Percentiles rank a stretch among this genome's conserved stretches.
These are phyloP conservation scores for Nigrospora osmanthi DNA, from an alignment of 2,329 filamentous ascomycete genomes.

Conservation along the genomic window DNA sequence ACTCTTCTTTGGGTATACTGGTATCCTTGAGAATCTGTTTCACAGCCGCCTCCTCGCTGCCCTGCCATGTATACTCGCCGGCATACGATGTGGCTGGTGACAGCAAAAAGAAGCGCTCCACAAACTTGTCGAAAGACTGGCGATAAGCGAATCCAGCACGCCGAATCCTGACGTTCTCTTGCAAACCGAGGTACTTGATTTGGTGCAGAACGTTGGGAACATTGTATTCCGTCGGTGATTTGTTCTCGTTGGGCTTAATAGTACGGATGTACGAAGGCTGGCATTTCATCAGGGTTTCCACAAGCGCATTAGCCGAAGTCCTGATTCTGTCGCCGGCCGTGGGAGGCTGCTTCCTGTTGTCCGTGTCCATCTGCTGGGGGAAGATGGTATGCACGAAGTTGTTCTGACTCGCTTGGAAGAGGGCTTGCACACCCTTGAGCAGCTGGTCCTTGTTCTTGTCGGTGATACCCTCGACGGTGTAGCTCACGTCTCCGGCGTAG, in stretches of 20 bases:
- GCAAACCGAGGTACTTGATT: conserved; percentile 97
- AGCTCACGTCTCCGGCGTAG: conserved; percentile 94
- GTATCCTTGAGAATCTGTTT: conserved; percentile 94
- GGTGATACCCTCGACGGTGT: conserved; percentile 92
- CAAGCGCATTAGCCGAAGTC: conserved; percentile 85
- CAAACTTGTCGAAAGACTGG: conserved; percentile 96
- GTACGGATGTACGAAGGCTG: conserved; percentile 97
- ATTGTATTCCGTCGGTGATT: conserved; percentile 90
- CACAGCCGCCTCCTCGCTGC: conserved; percentile 78
- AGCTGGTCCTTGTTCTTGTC: conserved; percentile 99
- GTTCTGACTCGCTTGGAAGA: conserved; percentile 80
- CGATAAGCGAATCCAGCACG: conserved; percentile 95
- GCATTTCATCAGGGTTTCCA: conserved; percentile 93
- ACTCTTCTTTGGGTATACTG: conserved; percentile 89
- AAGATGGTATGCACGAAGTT: conserved; percentile 82
- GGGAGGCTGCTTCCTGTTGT: conserved; percentile 89
- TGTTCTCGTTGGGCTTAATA: conserved; percentile 99
- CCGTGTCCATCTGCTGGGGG: conserved; percentile 87
- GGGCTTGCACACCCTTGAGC: conserved; percentile 83
- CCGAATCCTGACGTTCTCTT: conserved; percentile 96
- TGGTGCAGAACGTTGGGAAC: conserved; percentile 89
- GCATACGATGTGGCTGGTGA: conserved; percentile 94
- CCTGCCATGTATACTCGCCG: conserved; percentile 94
- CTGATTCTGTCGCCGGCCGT: conserved; percentile 97
- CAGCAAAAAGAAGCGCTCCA: conserved; percentile 91